A percentile compares a stretch with the other conserved stretches of the same genome.
These are phyloP conservation scores for Phoenix roebelenii DNA, from an alignment of 176 grass and related monocot species.

Conservation along the genomic window DNA sequence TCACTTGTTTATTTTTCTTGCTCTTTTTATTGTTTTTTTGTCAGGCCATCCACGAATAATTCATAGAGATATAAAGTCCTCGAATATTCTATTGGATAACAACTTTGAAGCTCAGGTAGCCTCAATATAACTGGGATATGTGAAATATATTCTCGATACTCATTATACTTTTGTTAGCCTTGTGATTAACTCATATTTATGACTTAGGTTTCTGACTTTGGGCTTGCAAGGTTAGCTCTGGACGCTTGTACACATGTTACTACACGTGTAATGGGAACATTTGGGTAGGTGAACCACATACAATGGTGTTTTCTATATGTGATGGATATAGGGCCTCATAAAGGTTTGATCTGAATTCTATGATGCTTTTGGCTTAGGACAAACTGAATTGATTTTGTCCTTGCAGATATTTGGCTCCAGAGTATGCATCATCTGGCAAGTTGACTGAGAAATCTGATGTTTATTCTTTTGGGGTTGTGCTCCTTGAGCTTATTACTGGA, in stretches of 20 bases:
- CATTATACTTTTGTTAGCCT: neutral
- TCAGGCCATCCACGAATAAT: constrained; percentile 89
- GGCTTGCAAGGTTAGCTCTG: constrained; percentile 61
- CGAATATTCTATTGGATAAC: constrained; percentile 82
- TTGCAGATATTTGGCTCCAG: constrained; percentile 76
- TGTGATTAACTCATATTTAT: neutral
- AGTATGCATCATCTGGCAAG: constrained; percentile 81
- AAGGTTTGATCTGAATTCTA: neutral
- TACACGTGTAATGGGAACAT: constrained; percentile 85
- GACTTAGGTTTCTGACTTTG: constrained; percentile 69
- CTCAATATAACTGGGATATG: too few species aligned
- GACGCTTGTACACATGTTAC: constrained; percentile 67
- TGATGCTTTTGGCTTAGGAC: neutral
- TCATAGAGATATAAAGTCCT: constrained; percentile 95
- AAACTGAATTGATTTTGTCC: neutral
- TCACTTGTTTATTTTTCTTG: neutral
- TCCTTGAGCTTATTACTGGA: constrained; percentile 86
- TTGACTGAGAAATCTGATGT: constrained; percentile 81
- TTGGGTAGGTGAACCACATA: constrained; percentile 37
- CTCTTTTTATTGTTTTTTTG: constrained; percentile 1
- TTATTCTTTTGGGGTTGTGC: constrained; percentile 86
- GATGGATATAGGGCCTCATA: too few species aligned
- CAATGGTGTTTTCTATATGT: neutral
- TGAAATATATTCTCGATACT: too few species aligned
- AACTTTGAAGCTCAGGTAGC: constrained; percentile 85